phyloP scores from a whole-genome alignment of 805 yeast species.

The Hermanozyma aechmeae region DNA sequence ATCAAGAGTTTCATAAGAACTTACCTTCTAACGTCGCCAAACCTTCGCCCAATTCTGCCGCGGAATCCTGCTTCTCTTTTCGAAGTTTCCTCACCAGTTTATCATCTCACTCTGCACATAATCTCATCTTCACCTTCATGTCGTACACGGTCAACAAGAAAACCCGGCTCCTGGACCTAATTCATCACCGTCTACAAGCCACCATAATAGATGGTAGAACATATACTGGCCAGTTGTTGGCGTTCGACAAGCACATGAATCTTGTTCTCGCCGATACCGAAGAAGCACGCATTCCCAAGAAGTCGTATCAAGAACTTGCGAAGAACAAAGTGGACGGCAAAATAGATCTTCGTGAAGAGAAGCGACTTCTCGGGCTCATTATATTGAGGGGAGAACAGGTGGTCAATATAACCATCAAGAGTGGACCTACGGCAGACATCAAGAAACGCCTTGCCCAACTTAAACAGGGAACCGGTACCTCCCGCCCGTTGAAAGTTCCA shows the following conservation, averaged over 20 bases:
- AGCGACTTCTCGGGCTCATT: slow-evolving; percentile 69
- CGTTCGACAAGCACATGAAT: slow-evolving; percentile 88
- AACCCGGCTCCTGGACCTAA: slow-evolving; percentile 51
- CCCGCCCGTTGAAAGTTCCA: slow-evolving; percentile 28
- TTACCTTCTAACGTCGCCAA: too few species aligned
- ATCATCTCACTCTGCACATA: too few species aligned
- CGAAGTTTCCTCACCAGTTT: too few species aligned
- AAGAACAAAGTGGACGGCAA: slow-evolving; percentile 13
- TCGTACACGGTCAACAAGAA: slow-evolving; percentile 24
- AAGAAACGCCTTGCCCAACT: slow-evolving; percentile 18
- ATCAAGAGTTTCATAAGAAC: too few species aligned
- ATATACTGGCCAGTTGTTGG: slow-evolving; percentile 69
- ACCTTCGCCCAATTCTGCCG: too few species aligned
- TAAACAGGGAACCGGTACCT: slow-evolving; percentile 15
- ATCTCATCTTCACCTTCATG: too few species aligned
- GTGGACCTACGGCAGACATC: slow-evolving; percentile 42
- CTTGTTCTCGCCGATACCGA: slow-evolving; percentile 76
- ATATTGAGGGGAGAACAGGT: slow-evolving; percentile 86
- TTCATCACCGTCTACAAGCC: slow-evolving; percentile 66
- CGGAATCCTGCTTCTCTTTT: too few species aligned
- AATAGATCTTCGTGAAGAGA: slow-evolving; percentile 47
- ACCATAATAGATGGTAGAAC: slow-evolving; percentile 70
- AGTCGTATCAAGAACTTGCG: slow-evolving; percentile 33
- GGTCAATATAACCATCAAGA: slow-evolving; percentile 59
- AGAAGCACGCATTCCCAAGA: slow-evolving; percentile 69